Evolutionary conservation across 1,139 yeast genomes (phyloP).

Genomic region (Kodamaea sp.): DNA sequence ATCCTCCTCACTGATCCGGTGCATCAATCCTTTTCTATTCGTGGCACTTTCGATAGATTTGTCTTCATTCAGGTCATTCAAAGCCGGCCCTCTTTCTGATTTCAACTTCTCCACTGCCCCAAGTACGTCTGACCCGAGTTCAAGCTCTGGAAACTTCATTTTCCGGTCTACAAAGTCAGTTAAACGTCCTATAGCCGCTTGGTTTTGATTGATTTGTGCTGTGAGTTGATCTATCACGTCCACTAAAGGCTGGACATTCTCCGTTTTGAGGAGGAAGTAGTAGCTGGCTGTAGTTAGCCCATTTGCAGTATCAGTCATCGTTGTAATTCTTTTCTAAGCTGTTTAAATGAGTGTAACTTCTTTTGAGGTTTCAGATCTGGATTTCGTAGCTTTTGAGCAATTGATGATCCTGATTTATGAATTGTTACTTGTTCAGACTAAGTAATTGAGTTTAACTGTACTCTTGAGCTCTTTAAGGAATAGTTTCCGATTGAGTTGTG

Average conservation of each 20-base stretch:
- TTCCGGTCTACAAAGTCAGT: conserved; percentile 26
- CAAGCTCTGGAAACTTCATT: conserved; percentile 22
- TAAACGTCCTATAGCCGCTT: conserved; percentile 23
- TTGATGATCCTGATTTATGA: too few species aligned
- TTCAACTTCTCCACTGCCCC: conserved; percentile 3
- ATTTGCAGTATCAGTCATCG: conserved; percentile 3
- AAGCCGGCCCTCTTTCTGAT: neutral
- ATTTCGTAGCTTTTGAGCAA: too few species aligned
- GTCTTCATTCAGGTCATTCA: neutral
- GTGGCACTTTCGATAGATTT: neutral
- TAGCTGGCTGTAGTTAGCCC: conserved; percentile 4
- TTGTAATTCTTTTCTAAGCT: too few species aligned
- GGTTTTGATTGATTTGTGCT: conserved; percentile 27
- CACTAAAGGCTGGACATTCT: conserved; percentile 35
- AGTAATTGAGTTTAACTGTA: too few species aligned
- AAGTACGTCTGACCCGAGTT: conserved; percentile 3
- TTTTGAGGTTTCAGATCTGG: too few species aligned
- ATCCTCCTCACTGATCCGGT: conserved; percentile 1
- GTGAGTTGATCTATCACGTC: conserved; percentile 25
- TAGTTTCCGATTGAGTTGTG: too few species aligned
- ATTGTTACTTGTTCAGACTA: too few species aligned
- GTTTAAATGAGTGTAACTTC: too few species aligned
- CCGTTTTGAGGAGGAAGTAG: conserved; percentile 36
- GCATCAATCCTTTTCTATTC: neutral
- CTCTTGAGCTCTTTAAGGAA: too few species aligned